These are phyloP conservation scores for Tephrocybe sp. DNA, from an alignment of 768 basidiomycete species.

Conservation along the genomic window DNA sequence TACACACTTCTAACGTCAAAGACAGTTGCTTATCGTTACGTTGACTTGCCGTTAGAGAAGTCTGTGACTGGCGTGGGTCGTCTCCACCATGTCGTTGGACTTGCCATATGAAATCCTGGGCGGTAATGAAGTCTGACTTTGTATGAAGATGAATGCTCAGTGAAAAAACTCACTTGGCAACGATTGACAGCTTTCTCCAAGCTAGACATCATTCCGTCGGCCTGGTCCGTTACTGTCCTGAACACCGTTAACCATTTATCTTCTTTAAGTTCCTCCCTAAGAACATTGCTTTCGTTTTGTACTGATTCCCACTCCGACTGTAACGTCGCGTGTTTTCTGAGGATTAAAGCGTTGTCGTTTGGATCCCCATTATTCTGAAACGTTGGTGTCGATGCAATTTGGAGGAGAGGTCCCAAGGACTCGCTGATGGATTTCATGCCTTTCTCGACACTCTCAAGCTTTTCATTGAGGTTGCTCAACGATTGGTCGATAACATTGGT, in stretches of 20 bases:
- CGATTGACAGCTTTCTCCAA: conserved; percentile 91
- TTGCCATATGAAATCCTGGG: conserved; percentile 84
- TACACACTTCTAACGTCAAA: conserved; percentile 63
- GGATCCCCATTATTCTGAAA: conserved; percentile 33
- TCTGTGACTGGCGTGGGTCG: conserved; percentile 40
- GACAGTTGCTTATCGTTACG: conserved; percentile 46
- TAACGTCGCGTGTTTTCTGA: conserved; percentile 76
- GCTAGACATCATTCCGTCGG: conserved; percentile 96
- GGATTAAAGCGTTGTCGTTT: conserved; percentile 47
- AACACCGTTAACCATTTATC: conserved; percentile 98
- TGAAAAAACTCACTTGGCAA: conserved; percentile 65
- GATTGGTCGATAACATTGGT: conserved; percentile 80
- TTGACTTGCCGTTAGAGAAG: conserved; percentile 46
- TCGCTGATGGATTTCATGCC: conserved; percentile 72
- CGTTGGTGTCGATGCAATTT: conserved; percentile 49
- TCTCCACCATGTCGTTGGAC: conserved; percentile 59
- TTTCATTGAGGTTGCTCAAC: conserved; percentile 76
- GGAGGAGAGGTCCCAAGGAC: conserved; percentile 59
- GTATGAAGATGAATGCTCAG: conserved; percentile 1
- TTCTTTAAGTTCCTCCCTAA: conserved; percentile 92
- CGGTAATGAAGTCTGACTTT: conserved; percentile 4
- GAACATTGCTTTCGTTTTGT: conserved; percentile 74
- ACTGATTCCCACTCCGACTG: conserved; percentile 80
- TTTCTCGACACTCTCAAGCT: conserved; percentile 68
- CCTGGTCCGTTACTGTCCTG: conserved; percentile 90